Conservation (phyloP, 768 basidiomycete species). For the Dioszegia aurantiaca region DNA sequence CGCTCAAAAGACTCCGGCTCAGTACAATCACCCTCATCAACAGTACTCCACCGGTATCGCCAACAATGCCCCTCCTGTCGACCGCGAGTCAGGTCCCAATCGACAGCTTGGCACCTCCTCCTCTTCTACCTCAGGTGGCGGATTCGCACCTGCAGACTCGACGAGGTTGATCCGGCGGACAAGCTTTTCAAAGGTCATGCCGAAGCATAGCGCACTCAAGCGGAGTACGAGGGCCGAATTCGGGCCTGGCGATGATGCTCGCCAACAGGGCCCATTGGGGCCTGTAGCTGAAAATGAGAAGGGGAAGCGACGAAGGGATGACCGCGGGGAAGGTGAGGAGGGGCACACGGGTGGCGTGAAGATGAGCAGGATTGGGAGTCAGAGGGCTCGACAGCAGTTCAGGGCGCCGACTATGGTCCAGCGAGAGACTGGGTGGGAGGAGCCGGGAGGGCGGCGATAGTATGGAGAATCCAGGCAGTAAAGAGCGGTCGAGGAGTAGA, state of each 20-base stretch:
- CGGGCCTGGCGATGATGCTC: neutral
- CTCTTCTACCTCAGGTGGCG: neutral
- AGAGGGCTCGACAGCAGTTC: constrained; percentile 8
- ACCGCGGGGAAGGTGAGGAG: neutral
- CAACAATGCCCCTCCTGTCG: no score
- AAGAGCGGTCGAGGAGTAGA: no score
- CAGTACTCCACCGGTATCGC: no score
- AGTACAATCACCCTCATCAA: no score
- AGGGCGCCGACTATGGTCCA: neutral
- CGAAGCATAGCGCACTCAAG: neutral
- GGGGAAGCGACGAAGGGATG: neutral
- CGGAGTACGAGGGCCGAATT: neutral
- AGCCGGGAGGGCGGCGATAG: neutral
- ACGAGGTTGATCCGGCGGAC: neutral
- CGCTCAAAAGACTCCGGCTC: no score
- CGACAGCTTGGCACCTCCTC: no score
- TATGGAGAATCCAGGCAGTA: neutral
- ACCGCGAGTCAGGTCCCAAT: no score
- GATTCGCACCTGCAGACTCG: neutral
- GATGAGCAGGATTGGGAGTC: constrained; percentile 7
- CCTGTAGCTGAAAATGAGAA: no score
- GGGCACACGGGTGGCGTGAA: neutral
- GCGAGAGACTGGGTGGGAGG: neutral
- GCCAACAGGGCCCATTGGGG: no score
- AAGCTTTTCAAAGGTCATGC: constrained; percentile 8